Evolutionary conservation across 2,329 filamentous ascomycete genomes (phyloP).

Genomic region (Cercospora sp.): DNA sequence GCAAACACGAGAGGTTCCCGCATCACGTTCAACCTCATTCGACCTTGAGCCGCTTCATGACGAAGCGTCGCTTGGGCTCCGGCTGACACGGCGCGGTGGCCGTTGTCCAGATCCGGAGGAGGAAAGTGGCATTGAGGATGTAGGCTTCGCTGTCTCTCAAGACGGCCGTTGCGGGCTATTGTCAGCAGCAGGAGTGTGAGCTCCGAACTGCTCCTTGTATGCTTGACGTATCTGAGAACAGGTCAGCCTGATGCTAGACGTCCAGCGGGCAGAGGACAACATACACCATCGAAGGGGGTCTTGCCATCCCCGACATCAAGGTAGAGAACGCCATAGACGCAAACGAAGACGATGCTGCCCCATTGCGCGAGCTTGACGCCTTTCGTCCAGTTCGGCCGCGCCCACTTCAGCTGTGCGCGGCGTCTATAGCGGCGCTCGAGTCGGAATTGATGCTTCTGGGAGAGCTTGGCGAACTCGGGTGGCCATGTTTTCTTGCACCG

Average conservation of each 20-base stretch:
- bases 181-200: constrained; percentile 6
- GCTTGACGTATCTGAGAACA: constrained; percentile 13
- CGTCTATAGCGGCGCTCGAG: constrained; percentile 79
- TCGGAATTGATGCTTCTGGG: constrained; percentile 70
- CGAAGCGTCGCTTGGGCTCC: not conserved
- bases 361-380: constrained; percentile 65
- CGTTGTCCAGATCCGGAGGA: not conserved
- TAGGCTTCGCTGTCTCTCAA: not conserved
- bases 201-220: constrained; percentile 15
- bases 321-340: constrained; percentile 60
- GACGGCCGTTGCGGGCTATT: constrained; percentile 16
- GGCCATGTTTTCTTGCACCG: constrained; percentile 74
- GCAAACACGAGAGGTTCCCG: not conserved
- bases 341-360: constrained; percentile 56
- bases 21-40: not conserved
- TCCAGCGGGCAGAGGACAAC: constrained; percentile 70
- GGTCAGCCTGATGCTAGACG: not conserved
- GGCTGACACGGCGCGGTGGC: not conserved
- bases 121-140: not conserved
- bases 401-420: constrained; percentile 61
- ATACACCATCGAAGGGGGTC: constrained; percentile 55
- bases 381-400: constrained; percentile 65
- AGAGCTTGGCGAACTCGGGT: constrained; percentile 70
- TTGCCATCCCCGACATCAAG: constrained; percentile 52
- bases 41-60: not conserved